phyloP scores from a whole-genome alignment of 192 early-diverging fungal species.

The Gonapodya sp. region DNA sequence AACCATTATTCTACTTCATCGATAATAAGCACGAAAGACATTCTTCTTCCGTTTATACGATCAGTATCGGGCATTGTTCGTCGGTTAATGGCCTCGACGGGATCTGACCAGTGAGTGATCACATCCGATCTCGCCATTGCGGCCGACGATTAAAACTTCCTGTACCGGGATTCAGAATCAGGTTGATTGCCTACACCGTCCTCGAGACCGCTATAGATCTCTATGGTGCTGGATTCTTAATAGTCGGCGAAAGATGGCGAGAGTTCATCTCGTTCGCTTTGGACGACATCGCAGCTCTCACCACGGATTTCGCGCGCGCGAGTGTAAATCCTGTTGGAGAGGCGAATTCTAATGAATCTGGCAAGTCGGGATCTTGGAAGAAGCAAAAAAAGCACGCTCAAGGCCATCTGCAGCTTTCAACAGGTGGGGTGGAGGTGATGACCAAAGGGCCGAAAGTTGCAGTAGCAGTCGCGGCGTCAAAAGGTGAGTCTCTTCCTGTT shows the following conservation, averaged over 20 bases:
- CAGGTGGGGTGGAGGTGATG: not conserved
- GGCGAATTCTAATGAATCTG: not conserved
- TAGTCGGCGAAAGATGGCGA: not conserved
- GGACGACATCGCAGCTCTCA: not conserved
- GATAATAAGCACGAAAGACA: not conserved
- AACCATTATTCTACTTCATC: too few species aligned
- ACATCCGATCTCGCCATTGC: too few species aligned
- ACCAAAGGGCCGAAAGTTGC: not conserved
- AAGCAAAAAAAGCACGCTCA: not conserved
- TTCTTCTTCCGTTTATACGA: not conserved
- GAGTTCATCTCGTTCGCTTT: not conserved
- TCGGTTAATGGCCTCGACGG: not conserved
- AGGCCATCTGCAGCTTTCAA: not conserved
- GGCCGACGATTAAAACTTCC: too few species aligned
- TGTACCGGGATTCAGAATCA: too few species aligned
- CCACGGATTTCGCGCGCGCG: not conserved
- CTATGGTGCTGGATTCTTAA: not conserved
- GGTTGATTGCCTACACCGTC: not conserved
- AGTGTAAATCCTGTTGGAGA: not conserved
- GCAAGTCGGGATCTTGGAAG: not conserved
- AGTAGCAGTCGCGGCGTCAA: not conserved
- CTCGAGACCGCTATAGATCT: not conserved
- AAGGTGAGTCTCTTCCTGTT: not conserved
- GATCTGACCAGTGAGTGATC: too few species aligned
- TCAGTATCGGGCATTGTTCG: not conserved